Base-by-base conservation (phyloP, 768 basidiomycete species). In the Suillus clintonianus region DNA sequence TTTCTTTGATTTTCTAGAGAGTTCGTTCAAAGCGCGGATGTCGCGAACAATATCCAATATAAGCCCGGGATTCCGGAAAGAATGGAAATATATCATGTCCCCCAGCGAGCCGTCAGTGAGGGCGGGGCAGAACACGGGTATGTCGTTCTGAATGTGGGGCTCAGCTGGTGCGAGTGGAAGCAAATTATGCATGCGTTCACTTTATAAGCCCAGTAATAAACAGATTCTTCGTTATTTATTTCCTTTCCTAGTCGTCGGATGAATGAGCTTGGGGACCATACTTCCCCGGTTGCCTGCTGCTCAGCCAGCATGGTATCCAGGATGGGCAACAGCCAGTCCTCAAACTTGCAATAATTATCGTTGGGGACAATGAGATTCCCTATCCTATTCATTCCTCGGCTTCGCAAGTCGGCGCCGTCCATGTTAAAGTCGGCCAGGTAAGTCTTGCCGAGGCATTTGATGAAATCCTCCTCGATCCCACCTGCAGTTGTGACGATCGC, bases 201-300 rank as follows among this genome's bases (percentile, higher is more conserved):
- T 87, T 97, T 99, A 75, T 95, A 97, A 43, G 96, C 96, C 97
- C 97, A 99, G 74, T 99, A 98, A 73, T 99, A 97, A 62, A 99
- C 94, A 64, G 95, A 97, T 71, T 95, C 92, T 79, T 98, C 97
- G 74, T 98, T 89, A 74, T 97, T 83, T 64, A 99, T 99, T 78
- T 99, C 97, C 76, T 95, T 95, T 34, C 97, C 97, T n/a, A 99
- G 80, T 61, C 97, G 81, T 32, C 83, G 85, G 69, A 99, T 97
- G 73, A 99, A 95, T 15, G 87, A 84, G 72, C 95, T 97, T n/a
- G 97, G 97, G 2, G 91, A 88, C 97, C 97, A 99, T 60, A 89
- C 83, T 64, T 77, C 74, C 34, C 89, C 88, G 48, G 78, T 82
- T 62, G 81, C 78, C 67, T 88, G 86, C 78, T 99, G 97, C 72